These are phyloP conservation scores for Histomonas meleagridis DNA, from an alignment of 208 protist species.

Conservation along the genomic window DNA sequence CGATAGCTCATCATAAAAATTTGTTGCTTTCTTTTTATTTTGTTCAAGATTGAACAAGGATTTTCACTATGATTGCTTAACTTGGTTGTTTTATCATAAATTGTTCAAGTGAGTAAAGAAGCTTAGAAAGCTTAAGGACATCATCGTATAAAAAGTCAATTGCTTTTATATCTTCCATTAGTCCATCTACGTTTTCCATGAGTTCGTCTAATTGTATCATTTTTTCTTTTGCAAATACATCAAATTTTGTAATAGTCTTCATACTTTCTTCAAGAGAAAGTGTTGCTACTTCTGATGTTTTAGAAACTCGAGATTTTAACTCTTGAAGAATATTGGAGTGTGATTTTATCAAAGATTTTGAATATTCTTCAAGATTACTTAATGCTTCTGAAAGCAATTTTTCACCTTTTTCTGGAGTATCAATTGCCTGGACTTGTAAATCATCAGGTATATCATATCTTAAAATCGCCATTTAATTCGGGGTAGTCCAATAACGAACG, in stretches of 20 bases:
- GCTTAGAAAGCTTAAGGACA: not conserved
- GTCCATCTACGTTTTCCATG: not conserved
- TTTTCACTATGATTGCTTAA: too few relatives aligned
- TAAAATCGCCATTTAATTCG: too few relatives aligned
- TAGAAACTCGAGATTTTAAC: not conserved
- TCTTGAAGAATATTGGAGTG: not conserved
- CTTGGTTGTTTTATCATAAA: too few relatives aligned
- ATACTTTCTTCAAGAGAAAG: not conserved
- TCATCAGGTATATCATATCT: too few relatives aligned
- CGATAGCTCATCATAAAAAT: too few relatives aligned
- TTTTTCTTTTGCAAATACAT: not conserved
- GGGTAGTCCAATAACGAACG: too few relatives aligned
- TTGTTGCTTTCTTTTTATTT: too few relatives aligned
- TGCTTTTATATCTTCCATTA: not conserved
- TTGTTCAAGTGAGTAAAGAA: not conserved
- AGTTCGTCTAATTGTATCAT: not conserved
- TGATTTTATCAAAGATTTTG: not conserved
- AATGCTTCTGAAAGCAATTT: not conserved
- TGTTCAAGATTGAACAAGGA: too few relatives aligned
- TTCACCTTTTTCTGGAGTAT: constrained; percentile 4
- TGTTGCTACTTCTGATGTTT: not conserved
- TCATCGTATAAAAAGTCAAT: not conserved
- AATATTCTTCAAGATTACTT: not conserved
- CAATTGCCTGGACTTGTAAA: not conserved
- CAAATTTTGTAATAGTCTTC: not conserved